Conservation (phyloP, 257 asterid genomes). For the Solanum gandarillasii region DNA sequence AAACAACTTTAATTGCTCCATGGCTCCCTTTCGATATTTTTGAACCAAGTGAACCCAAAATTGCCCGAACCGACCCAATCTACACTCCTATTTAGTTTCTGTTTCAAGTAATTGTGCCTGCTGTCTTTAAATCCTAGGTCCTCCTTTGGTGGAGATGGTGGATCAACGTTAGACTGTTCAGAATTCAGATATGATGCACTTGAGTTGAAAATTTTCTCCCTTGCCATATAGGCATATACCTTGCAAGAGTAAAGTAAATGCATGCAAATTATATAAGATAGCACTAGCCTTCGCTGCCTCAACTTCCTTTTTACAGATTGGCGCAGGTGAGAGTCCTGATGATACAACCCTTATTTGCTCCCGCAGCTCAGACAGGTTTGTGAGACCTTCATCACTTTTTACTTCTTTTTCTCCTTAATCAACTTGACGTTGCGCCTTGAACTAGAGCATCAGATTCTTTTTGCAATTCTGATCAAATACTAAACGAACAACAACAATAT, state of each 20-base stretch:
- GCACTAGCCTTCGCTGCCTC: conserved; percentile 7
- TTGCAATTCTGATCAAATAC: background rate
- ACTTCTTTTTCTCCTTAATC: background rate
- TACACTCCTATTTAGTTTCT: background rate
- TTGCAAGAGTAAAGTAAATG: background rate
- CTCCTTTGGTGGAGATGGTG: background rate
- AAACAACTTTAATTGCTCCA: background rate
- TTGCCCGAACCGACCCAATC: background rate
- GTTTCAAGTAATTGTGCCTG: background rate
- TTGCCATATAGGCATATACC: background rate
- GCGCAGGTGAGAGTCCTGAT: conserved; percentile 87
- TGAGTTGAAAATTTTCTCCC: background rate
- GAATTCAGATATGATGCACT: background rate
- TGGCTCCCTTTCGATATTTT: background rate
- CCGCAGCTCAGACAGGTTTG: conserved; percentile 88
- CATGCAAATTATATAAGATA: background rate
- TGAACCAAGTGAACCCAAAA: background rate
- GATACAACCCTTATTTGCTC: conserved; percentile 87
- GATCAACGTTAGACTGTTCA: background rate
- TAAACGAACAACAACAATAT: background rate
- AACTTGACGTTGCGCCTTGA: background rate
- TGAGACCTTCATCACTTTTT: background rate
- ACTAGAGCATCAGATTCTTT: background rate
- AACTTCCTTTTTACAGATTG: conserved; percentile 49
- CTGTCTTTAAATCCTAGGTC: background rate